Evolutionary conservation across 768 basidiomycete species (phyloP).

Genomic region (Hygrophorus russula): DNA sequence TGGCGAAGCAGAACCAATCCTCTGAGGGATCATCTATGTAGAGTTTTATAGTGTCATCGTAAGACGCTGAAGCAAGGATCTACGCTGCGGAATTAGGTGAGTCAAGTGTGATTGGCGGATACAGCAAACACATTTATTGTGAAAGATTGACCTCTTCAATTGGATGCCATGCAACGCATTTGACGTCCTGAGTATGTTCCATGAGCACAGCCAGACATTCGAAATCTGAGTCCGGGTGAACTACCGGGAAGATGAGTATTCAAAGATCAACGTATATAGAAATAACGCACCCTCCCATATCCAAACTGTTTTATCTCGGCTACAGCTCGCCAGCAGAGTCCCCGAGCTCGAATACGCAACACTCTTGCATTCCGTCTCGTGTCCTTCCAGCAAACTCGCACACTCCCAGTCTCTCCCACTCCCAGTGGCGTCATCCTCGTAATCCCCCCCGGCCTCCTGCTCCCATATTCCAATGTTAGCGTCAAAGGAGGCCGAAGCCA

Average conservation of each 20-base stretch:
- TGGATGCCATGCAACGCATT: slow-evolving; percentile 92
- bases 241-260: slow-evolving; percentile 47
- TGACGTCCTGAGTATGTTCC: slow-evolving; percentile 97
- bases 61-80: slow-evolving; percentile 94
- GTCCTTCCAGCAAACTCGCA: slow-evolving; percentile 78
- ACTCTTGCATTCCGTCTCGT: slow-evolving; percentile 94
- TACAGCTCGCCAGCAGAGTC: slow-evolving; percentile 83
- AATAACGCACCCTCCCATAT: slow-evolving; percentile 80
- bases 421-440: slow-evolving; percentile 24
- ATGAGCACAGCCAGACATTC: slow-evolving; percentile 92
- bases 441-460: slow-evolving; percentile 34
- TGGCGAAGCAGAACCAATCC: slow-evolving; percentile 86
- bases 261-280: not conserved
- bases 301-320: slow-evolving; percentile 97
- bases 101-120: slow-evolving; percentile 6
- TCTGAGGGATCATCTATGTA: slow-evolving; percentile 89
- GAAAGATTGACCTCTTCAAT: slow-evolving; percentile 65
- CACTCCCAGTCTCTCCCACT: slow-evolving; percentile 74
- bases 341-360: slow-evolving; percentile 76
- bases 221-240: slow-evolving; percentile 85
- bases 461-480: slow-evolving; percentile 90
- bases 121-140: slow-evolving; percentile 1
- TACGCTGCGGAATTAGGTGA: slow-evolving; percentile 23
- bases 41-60: slow-evolving; percentile 92
- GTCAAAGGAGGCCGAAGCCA: slow-evolving; percentile 93